Conservation (phyloP, 805 yeast species). For the Barnettozyma sucrosica region DNA sequence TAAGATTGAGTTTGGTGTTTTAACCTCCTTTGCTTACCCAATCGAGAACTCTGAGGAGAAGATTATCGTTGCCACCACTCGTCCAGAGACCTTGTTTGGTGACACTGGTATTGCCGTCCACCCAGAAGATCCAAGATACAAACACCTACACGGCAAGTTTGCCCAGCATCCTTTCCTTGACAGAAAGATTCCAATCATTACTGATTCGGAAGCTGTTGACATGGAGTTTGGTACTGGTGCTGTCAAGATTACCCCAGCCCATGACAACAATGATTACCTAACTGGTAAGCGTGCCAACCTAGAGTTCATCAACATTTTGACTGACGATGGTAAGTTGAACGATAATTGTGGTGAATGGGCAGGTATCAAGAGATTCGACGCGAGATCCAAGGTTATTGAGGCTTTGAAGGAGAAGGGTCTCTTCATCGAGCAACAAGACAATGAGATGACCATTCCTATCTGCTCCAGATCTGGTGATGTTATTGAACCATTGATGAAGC, state of each 20-base stretch:
- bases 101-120: constrained; percentile 98
- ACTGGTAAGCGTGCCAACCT: constrained; percentile 93
- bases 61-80: constrained; percentile 91
- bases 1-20: constrained; percentile 91
- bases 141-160: constrained; percentile 89
- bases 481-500: constrained; percentile 93
- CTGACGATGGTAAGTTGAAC: constrained; percentile 88
- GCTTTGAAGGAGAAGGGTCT: constrained; percentile 69
- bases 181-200: constrained; percentile 78
- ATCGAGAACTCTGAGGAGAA: constrained; percentile 83
- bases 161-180: constrained; percentile 87
- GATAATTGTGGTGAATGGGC: constrained; percentile 90
- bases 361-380: constrained; percentile 92
- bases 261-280: constrained; percentile 93
- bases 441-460: constrained; percentile 91
- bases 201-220: constrained; percentile 92
- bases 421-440: constrained; percentile 79
- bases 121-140: constrained; percentile 90
- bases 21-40: constrained; percentile 91
- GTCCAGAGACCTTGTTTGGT: constrained; percentile 98
- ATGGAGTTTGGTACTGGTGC: constrained; percentile 99
- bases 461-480: constrained; percentile 97
- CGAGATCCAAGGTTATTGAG: constrained; percentile 79
- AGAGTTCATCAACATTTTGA: constrained; percentile 83
- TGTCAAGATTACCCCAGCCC: constrained; percentile 97